phyloP scores from a whole-genome alignment of 208 protist species.

The Vickermania ingenoplastis region DNA sequence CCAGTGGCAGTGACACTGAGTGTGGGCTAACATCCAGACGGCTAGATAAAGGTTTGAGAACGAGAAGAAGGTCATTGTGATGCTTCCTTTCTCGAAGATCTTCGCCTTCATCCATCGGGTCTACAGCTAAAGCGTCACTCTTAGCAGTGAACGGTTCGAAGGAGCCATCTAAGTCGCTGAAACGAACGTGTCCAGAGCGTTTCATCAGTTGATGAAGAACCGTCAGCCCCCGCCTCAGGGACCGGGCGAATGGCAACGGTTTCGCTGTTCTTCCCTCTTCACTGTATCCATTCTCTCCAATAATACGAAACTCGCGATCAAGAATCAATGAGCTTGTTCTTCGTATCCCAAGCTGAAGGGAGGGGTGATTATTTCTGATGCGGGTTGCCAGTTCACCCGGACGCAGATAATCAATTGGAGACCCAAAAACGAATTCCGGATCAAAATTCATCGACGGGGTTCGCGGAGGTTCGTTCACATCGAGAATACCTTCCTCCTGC shows the following conservation, averaged over 20 bases:
- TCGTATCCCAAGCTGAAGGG: neutral
- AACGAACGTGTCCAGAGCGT: neutral
- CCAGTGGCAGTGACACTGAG: neutral
- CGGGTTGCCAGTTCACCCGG: neutral
- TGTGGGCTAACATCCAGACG: neutral
- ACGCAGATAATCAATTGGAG: neutral
- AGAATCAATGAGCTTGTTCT: neutral
- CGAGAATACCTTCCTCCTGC: constrained; percentile 7
- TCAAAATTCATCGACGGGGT: neutral
- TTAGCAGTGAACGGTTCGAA: neutral
- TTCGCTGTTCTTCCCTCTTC: neutral
- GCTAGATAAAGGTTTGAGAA: neutral
- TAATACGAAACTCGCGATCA: neutral
- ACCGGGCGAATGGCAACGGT: neutral
- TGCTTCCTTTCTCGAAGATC: neutral
- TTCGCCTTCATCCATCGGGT: neutral
- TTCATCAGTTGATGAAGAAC: neutral
- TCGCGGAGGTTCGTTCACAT: neutral
- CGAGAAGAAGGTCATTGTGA: neutral
- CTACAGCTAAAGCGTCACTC: neutral
- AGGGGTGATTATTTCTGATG: neutral
- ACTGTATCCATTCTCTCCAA: constrained; percentile 1
- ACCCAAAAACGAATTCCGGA: neutral
- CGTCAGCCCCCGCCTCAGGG: neutral
- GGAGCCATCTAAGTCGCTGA: neutral